Base-by-base conservation (phyloP, 148 eudicot genomes). In the Euryodendron excelsum region DNA sequence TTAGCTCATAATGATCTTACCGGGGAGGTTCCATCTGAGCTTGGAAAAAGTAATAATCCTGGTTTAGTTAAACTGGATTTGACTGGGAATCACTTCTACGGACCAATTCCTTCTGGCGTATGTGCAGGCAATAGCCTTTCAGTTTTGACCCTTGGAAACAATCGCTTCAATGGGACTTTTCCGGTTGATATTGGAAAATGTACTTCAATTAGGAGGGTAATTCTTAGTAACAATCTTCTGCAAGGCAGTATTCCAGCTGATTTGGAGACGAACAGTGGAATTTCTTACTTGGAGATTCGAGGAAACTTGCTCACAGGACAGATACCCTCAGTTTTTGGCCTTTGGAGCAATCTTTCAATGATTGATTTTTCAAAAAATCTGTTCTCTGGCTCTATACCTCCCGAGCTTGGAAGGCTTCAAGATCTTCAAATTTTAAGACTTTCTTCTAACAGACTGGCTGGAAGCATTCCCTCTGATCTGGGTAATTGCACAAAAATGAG, bases 401-500 rank as follows among this genome's bases (percentile, higher is more conserved):
- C 70, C 0, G 48, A 79, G 45, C 20, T 79, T n/a, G 81, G 81
- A 72, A 72, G 47, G 58, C 77, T 79, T 62, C 71, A 48, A 50
- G 61, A 72, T 61, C 77, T 79, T 72, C 69, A 72, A 31, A 25
- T 33, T 27, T 72, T 79, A 36, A 79, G 27, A 9, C 66, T 79
- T 47, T 72, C 81, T 62, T 72, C 72, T 3, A 79, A 79, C 52
- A 79, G 69, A 62, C 69, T 79, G 59, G 59, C 30, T 44, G 81
- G 81, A 13, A 72, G 30, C 20, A 79, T 79, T 59, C 81, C 81
- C 39, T 44, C 52, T 33, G 71, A 72, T 37, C 50, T 79, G 7
- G 63, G 56, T 21, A 58, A 45, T 33, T 79, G 77, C 52, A 34
- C 59, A 20, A 72, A 61, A 79, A 72, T 79, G 69, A 63, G 21